A percentile compares a stretch with the other conserved stretches of the same genome.
Evolutionary conservation across 495 filamentous ascomycete genomes (phyloP).

Genomic region (Hyaloscypha finlandica): DNA sequence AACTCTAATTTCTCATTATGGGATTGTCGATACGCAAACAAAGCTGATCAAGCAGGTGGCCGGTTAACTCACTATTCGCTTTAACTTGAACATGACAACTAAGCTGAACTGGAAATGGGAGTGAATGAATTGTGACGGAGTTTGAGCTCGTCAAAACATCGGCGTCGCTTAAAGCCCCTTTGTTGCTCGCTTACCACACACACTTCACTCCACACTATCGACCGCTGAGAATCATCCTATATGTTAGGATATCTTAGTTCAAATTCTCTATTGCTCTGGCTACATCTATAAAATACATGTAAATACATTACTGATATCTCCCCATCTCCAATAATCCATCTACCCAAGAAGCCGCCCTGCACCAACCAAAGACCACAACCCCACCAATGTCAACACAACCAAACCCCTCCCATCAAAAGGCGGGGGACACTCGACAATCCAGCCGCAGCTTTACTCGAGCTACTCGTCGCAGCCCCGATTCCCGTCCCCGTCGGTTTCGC

Average conservation of each 20-base stretch:
- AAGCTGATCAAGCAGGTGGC: too few species aligned
- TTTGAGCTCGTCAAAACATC: too few species aligned
- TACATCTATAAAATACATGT: not conserved
- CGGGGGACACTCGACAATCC: not conserved
- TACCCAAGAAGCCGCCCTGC: not conserved
- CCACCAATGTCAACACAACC: not conserved
- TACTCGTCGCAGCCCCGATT: not conserved
- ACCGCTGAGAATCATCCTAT: not conserved
- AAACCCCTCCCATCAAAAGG: not conserved
- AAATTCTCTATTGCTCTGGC: not conserved
- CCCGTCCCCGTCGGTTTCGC: not conserved
- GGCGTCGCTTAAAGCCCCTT: not conserved
- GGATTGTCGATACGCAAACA: too few species aligned
- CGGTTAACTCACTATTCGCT: too few species aligned
- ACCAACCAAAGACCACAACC: not conserved
- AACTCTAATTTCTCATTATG: too few species aligned
- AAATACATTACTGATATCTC: not conserved
- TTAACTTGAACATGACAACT: too few species aligned
- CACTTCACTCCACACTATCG: not conserved
- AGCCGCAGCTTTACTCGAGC: not conserved
- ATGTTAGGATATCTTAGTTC: not conserved
- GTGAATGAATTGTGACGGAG: too few species aligned
- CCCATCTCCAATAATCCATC: not conserved
- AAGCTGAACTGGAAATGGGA: too few species aligned
- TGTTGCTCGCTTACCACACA: not conserved